Evolutionary conservation across 768 basidiomycete genomes (phyloP), one percentile per base, ranked within the genome.

Genomic region (Trametes meyenii): DNA sequence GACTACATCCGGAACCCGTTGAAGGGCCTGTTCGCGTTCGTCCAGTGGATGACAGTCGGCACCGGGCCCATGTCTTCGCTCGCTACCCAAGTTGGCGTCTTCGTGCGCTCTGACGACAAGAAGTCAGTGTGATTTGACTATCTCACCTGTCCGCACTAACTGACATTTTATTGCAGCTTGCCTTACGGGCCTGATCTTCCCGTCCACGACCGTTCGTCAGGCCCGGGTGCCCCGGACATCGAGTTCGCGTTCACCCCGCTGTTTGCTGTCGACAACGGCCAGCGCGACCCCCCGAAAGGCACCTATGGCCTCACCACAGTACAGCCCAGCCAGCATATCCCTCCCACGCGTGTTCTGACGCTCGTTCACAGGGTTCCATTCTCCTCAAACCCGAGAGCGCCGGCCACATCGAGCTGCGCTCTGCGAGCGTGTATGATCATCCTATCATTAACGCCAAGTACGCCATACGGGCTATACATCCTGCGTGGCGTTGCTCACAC

Each of bases 391-490:
- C 65, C 2, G 52, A 56, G n/a, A 66, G 65, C 50, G 42, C 23
- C 5, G 65, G 65, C 16, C 38, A 66, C 29, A 54, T 74, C 39
- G 64, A 54, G 16, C 60, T 74, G 12, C 56, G 40, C 17, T 71
- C 71, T 1, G 43, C 54, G 1, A 58, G 65, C 40, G 59, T 69
- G 0, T 71, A 68, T 51, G 70, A 66, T 36, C 36, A 59, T 21
- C 73, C 73, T 0, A 21, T 63, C 23, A 69, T 74, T 36, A 62
- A 74, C 56, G 63, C 69, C 1, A 62, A 62, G 56, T 67, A 36
- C 43, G 74, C 11, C 24, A 3, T 12, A 11, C 5, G 24, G 26
- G 23, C 24, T 48, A 2, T 11, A 12, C 13, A 11, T 24, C 26
- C 13, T 10, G 8, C 13, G 8, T 12, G 5, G 17, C n/a, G 74